phyloP scores from a whole-genome alignment of 2,329 filamentous ascomycete species.

The Fusarium sp. region DNA sequence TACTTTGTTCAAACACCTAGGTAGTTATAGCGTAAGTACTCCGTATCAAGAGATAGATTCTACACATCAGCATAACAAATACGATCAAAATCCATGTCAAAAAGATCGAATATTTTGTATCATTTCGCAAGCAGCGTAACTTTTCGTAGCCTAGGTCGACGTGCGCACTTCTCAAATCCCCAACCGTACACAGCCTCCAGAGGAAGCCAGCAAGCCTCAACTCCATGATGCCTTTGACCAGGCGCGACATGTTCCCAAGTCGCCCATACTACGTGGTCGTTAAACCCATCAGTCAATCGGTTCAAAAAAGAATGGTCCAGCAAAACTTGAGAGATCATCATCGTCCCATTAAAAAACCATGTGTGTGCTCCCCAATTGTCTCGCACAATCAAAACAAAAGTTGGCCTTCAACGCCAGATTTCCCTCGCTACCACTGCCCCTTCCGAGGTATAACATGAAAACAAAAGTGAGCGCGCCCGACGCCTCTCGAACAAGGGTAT shows the following conservation, averaged over 20 bases:
- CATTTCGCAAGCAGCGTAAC: constrained; percentile 39
- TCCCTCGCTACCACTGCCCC: constrained; percentile 32
- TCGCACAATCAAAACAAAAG: constrained; percentile 24
- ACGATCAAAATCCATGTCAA: background rate
- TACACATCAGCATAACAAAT: background rate
- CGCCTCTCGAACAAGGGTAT: constrained; percentile 45
- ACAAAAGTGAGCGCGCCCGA: constrained; percentile 36
- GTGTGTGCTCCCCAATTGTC: constrained; percentile 21
- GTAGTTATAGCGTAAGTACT: too few species aligned
- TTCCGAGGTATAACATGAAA: constrained; percentile 42
- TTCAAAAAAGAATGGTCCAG: background rate
- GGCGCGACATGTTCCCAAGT: background rate
- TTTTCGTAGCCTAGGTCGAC: constrained; percentile 36
- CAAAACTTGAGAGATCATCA: constrained; percentile 8
- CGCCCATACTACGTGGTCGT: background rate
- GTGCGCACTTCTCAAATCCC: background rate
- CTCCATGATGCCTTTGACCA: background rate
- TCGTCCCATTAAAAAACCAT: constrained; percentile 30
- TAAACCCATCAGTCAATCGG: background rate
- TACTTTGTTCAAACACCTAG: background rate
- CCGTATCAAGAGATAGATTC: background rate
- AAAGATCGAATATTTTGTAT: constrained; percentile 34
- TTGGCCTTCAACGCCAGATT: constrained; percentile 38
- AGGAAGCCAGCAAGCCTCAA: background rate
- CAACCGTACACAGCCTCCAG: background rate